Base-by-base conservation (phyloP, 2,329 filamentous ascomycete species). In the Colletotrichum sp. region DNA sequence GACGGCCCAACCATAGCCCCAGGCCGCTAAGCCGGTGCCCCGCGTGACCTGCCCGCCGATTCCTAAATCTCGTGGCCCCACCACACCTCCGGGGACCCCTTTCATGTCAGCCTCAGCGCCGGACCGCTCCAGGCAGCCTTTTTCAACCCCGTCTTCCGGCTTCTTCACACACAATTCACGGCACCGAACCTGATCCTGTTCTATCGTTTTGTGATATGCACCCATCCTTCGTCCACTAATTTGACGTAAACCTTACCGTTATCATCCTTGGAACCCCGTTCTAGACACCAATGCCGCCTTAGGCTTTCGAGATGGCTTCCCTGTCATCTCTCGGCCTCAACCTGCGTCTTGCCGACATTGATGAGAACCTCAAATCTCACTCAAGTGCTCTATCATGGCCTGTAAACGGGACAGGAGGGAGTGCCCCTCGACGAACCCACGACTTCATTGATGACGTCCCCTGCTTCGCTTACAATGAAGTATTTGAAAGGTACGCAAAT, bases 401-500 rank as follows among this genome's bases (percentile, higher is more conserved):
- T 26, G 21, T n/a, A 4, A 26, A 24, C 5, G 28, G 55, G 13
- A 18, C 44, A 12, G 32, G 39, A 6, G 18, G 13, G 6, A 68
- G 63, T 34, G 52, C 62, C 13, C 63, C 9, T 57, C 69, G 8
- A 24, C 30, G 49, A 4, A 39, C 16, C 55, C 30, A 55, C 30
- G 52, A 49, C 55, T 67, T 75, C 30, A 32, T 75, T 26, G 64
- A 74, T 36, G 74, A 76, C 26, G 74, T 60, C 2, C 71, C 71
- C 10, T 74, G 60, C 7, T 76, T 76, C n/a, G 64, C 74, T 30
- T 76, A 69, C 10, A 65, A 67, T 8, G 71, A 76, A 60, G 66
- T 79, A 1, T 81, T 79, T 16, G 79, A 80, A 71, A 81, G 78
- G 81, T 82, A 78, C 60, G 75, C 52, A n/a, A 12, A 64, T 32